Percentiles rank a stretch among this genome's conserved stretches.
These are phyloP conservation scores for Lipomyces orientalis DNA, from an alignment of 805 yeast genomes.

Conservation along the genomic window DNA sequence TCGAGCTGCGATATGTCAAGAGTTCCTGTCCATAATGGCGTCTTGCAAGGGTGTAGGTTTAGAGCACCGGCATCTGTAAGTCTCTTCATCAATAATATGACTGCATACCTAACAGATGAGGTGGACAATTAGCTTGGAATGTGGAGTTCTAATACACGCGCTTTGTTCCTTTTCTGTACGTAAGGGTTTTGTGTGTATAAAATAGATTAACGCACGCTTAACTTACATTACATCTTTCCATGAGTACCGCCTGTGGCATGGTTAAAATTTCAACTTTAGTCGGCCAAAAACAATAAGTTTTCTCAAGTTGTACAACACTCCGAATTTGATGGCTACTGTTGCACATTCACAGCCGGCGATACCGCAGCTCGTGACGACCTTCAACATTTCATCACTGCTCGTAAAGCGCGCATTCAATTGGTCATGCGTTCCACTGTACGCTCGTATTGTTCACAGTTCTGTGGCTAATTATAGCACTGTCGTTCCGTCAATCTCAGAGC, in stretches of 20 bases:
- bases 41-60: neutral
- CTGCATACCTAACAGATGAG: neutral
- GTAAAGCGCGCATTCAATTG: neutral
- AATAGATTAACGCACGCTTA: no score
- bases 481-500: constrained; percentile 10
- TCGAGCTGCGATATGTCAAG: constrained; percentile 1
- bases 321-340: neutral
- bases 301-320: neutral
- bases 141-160: neutral
- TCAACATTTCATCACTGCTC: neutral
- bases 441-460: neutral
- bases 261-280: neutral
- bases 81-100: neutral
- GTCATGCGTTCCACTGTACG: neutral
- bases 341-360: neutral
- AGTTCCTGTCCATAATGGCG: neutral
- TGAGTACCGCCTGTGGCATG: neutral
- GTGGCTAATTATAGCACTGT: neutral
- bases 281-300: neutral
- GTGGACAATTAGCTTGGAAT: neutral
- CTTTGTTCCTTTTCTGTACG: no score
- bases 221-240: no score
- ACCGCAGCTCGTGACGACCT: neutral
- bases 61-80: neutral
- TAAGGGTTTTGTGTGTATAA: neutral